A percentile compares a stretch with the other conserved stretches of the same genome.
These are phyloP conservation scores for Cyclocybe aegerita DNA, from an alignment of 768 basidiomycete genomes.

Conservation along the genomic window DNA sequence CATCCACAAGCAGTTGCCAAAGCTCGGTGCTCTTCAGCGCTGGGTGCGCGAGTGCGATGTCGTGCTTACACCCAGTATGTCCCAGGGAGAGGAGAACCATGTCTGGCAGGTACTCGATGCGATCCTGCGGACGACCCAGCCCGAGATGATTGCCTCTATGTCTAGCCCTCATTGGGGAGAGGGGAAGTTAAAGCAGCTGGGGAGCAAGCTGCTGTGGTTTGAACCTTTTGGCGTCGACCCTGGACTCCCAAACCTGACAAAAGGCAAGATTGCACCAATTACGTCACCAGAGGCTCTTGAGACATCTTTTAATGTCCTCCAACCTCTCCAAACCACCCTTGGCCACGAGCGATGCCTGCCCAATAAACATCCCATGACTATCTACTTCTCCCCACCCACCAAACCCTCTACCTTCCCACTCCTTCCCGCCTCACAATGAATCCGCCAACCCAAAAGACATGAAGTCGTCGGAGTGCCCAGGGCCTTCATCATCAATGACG, in stretches of 20 bases:
- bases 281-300: constrained; percentile 14
- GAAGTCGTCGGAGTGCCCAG: constrained; percentile 46
- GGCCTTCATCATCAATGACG: constrained; percentile 47
- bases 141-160: constrained; percentile 25
- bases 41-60: constrained; percentile 62
- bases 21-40: constrained; percentile 52
- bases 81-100: constrained; percentile 37
- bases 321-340: constrained; percentile 34
- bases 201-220: constrained; percentile 32
- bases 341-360: constrained; percentile 51
- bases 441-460: constrained; percentile 28
- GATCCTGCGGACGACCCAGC: constrained; percentile 46
- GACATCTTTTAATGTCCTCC: constrained; percentile 20
- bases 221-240: constrained; percentile 29
- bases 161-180: constrained; percentile 5
- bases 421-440: constrained; percentile 19
- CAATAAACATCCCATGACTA: constrained; percentile 50
- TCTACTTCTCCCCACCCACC: constrained; percentile 41
- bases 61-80: constrained; percentile 37
- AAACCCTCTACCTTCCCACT: constrained; percentile 31
- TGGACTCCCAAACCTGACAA: constrained; percentile 1
- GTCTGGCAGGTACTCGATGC: constrained; percentile 48
- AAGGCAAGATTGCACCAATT: constrained; percentile 7
- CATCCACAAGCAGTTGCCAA: constrained; percentile 42
- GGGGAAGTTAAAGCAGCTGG: constrained; percentile 20